Base-by-base conservation (phyloP, 1,284 basidiomycete species). In the Cryptococcus sp. region DNA sequence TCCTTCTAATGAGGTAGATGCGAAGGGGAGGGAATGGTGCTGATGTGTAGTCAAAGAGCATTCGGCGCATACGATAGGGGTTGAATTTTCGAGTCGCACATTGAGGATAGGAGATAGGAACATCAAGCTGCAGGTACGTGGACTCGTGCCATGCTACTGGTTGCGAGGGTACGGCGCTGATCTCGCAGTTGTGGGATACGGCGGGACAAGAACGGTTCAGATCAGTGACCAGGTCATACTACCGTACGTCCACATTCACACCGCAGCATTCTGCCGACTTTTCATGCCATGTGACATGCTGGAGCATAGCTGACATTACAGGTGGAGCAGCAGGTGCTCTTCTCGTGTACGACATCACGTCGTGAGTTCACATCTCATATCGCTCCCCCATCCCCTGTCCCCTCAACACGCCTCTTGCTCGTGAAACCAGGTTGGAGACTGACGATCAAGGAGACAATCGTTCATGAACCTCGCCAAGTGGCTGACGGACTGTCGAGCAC, bases 181-280 rank as follows among this genome's bases (percentile, higher is more conserved):
- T 31, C 46, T 47, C n/a, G 25, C 64, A 95, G 87, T 75, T 95
- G 45, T 97, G 92, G 92, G 92, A 95, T 73, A 95, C 91, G n/a
- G 91, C 91, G 33, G 91, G 91, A 18, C 92, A 95, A 74, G 92
- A 95, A 73, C 80, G 92, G 54, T 95, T 95, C 70, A 80, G 90
- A 60, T 93, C 89, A n/a, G 94, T 98, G 14, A 97, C 94, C 11
- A 78, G 93, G 56, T 93, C 88, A 65, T 97, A 98, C 73, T 97
- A 97, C 72, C 83, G 94, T 58, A 28, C 23, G 62, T 58, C 1
- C 10, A 10, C 16, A 23, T 19, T 16, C 32, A 9, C 36, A 34
- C 19, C 34, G 26, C 18, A 4, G 0, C 21, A 23, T n/a, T n/a
- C n/a, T n/a, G n/a, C n/a, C n/a, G n/a, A n/a, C n/a, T n/a, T n/a